Evolutionary conservation across 2,329 filamentous ascomycete species (phyloP), one percentile per base, ranked within the genome.

Genomic region (Trichoderma lentiforme): DNA sequence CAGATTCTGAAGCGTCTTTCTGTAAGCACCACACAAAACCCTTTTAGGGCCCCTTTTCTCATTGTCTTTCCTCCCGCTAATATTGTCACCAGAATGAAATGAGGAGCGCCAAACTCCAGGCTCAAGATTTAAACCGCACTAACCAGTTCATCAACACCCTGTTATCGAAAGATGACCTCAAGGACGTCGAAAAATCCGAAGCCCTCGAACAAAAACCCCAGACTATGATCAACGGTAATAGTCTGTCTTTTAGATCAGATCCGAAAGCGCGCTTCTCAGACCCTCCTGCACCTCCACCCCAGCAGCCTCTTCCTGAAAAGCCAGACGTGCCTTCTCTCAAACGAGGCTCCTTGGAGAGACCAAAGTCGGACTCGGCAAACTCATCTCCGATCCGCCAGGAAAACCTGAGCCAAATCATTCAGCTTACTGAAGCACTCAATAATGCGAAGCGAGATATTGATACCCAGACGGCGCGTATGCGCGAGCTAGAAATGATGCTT

Each of bases 281-380:
- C 72, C 95, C 95, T 65, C 95, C 95, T 4, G 95, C 95, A 26
- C 95, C 95, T 8, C 95, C 95, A 30, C 95, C 95, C 32, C 94
- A 97, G 76, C 95, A 97, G 76, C 95, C 95, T 15, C 85, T 98
- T 6, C 95, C 95, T 1, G 95, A 98, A 79, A 98, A 98, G 80
- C 95, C 95, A 0, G 94, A 97, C 81, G 89, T 87, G 0, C 89
- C 91, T 0, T 89, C 93, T 1, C 81, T 97, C 34, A 94, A 93
- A 79, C 89, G 94, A 70, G 87, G 87, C 5, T 90, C 93, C 30
- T 95, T 92, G 0, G 94, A 97, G 75, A 90, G 92, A 71, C 87
- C 91, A 9, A 93, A 91, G 78, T 83, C 86, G 1, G 81, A 83
- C 36, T 81, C 84, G 6, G 82, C 83, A 21, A 87, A 82, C 76